A percentile compares a stretch with the other conserved stretches of the same genome.
Evolutionary conservation across 805 yeast genomes (phyloP).

Genomic region (Lipomyces spencermartinsiae): DNA sequence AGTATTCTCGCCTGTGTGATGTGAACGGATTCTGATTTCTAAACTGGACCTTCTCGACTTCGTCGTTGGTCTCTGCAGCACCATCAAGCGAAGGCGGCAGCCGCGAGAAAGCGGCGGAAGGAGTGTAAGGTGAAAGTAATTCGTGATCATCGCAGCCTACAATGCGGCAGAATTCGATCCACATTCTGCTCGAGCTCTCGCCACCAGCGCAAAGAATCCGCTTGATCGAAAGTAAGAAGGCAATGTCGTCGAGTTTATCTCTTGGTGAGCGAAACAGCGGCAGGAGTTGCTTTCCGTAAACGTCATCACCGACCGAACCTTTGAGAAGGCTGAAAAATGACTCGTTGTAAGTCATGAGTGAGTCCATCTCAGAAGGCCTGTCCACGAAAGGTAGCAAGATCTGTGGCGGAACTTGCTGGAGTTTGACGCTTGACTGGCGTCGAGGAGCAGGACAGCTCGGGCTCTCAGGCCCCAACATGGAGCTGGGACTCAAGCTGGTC

Average conservation of each 20-base stretch:
- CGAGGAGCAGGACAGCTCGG: not conserved
- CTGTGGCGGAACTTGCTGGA: slow-evolving; percentile 32
- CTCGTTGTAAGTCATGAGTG: slow-evolving; percentile 23
- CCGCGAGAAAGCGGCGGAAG: not conserved
- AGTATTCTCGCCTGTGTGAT: slow-evolving; percentile 3
- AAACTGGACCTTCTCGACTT: slow-evolving; percentile 6
- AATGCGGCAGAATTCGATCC: slow-evolving; percentile 34
- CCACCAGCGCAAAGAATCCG: slow-evolving; percentile 17
- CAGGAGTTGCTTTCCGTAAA: slow-evolving; percentile 23
- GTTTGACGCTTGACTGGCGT: slow-evolving; percentile 21
- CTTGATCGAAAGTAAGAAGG: slow-evolving; percentile 19
- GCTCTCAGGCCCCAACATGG: not conserved
- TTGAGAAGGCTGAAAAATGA: slow-evolving; percentile 27
- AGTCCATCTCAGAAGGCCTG: slow-evolving; percentile 31
- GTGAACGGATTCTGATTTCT: not conserved
- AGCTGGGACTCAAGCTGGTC: not conserved
- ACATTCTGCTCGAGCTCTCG: slow-evolving; percentile 21
- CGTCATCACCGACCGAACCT: slow-evolving; percentile 25
- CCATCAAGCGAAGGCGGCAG: slow-evolving; percentile 2
- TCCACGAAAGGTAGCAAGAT: slow-evolving; percentile 34
- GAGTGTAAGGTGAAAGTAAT: not conserved
- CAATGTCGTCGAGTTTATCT: slow-evolving; percentile 21
- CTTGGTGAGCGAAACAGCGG: slow-evolving; percentile 25
- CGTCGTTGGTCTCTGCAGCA: not conserved
- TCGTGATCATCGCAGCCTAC: slow-evolving; percentile 28